Base-by-base conservation (phyloP, 768 basidiomycete species). In the Holtermanniella nyarrowii region DNA sequence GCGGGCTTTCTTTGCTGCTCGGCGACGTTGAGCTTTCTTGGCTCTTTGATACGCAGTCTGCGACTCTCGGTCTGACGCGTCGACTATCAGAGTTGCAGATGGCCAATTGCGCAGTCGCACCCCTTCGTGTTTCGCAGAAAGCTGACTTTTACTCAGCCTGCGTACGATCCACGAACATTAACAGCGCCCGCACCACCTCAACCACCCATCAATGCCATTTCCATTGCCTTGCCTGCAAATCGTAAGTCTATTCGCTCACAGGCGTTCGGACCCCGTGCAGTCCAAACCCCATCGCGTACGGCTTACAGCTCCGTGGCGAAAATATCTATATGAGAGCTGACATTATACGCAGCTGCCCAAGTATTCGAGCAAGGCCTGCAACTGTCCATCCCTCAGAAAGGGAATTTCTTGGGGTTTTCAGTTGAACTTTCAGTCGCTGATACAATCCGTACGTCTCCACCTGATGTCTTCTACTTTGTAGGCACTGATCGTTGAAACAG, bases 391-490 rank as follows among this genome's bases (percentile, higher is more conserved):
- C 64, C 67, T 2, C 73, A 75, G 49, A 62, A 66, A n/a, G 82
- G 80, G 18, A 76, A 79, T 16, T 85, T 85, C 60, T 76, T 81
- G 50, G 84, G 83, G 3, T 85, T 86, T 63, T 84, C 82, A 2
- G 77, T 87, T 37, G 85, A 87, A 69, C 77, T 85, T 75, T 84
- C 83, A 39, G 80, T 86, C 5, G 76, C 80, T 5, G 79, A 77
- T 50, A 79, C 80, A 73, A 75, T 84, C 56, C 68, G 83, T 84
- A 66, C 55, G 79, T 77, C 5, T 27, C 25, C 11, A n/a, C 41
- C 24, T 47, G 16, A n/a, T 14, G 1, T 16, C 22, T 47, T 20
- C 52, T 44, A 46, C 40, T 2, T 16, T 39, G 14, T 16, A 24
- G 12, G 10, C 26, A 41, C 22, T 44, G n/a, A 21, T 27, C 7